phyloP scores from a whole-genome alignment of 192 early-diverging fungal species.

The Nowakowskiella sp. region DNA sequence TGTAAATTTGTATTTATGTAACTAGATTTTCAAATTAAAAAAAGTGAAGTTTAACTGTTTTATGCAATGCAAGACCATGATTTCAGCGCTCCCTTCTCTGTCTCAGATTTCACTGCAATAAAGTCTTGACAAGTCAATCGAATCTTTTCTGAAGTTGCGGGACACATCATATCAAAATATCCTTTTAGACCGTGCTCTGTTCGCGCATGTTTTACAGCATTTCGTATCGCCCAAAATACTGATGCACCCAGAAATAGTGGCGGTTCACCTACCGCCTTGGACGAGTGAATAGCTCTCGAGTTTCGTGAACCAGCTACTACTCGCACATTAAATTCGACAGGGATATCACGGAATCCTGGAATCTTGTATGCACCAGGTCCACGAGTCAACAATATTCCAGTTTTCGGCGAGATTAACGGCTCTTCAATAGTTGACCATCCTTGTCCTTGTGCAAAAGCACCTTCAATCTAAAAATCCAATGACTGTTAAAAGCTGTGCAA shows the following conservation, averaged over 20 bases:
- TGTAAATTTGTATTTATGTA: neutral
- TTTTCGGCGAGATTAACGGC: slow-evolving; percentile 59
- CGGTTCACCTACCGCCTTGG: slow-evolving; percentile 82
- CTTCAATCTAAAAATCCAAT: slow-evolving; percentile 54
- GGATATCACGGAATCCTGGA: slow-evolving; percentile 74
- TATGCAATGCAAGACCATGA: slow-evolving; percentile 11
- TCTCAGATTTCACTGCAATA: slow-evolving; percentile 34
- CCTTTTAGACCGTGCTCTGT: slow-evolving; percentile 25
- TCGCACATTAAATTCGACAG: slow-evolving; percentile 67
- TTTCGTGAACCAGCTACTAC: slow-evolving; percentile 49
- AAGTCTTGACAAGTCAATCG: slow-evolving; percentile 63
- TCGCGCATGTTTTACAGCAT: slow-evolving; percentile 65
- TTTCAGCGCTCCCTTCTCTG: slow-evolving; percentile 14
- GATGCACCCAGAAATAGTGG: slow-evolving; percentile 75
- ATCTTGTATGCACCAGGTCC: slow-evolving; percentile 87
- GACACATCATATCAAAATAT: slow-evolving; percentile 56
- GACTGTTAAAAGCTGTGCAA: neutral
- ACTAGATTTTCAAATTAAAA: neutral
- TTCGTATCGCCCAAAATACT: slow-evolving; percentile 70
- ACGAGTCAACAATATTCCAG: slow-evolving; percentile 66
- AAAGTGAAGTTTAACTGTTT: neutral
- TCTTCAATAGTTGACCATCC: slow-evolving; percentile 84
- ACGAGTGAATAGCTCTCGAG: slow-evolving; percentile 60
- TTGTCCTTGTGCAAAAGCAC: slow-evolving; percentile 75
- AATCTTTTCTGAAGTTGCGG: slow-evolving; percentile 72